Percentiles rank a stretch among this genome's conserved stretches.
These are phyloP conservation scores for Scutellaria barbata DNA, from an alignment of 257 asterid species.

Conservation along the genomic window DNA sequence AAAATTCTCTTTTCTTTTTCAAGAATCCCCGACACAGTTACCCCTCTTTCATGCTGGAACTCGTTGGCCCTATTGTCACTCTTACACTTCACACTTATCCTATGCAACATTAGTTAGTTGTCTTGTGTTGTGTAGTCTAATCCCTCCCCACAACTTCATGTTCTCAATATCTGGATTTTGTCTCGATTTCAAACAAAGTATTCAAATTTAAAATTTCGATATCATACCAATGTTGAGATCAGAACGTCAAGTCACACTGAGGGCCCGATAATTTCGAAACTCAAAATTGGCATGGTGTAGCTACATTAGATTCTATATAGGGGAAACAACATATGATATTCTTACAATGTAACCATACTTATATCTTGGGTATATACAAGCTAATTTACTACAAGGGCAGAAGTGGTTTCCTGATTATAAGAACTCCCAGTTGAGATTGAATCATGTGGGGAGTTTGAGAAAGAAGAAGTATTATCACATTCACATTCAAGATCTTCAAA, in stretches of 20 bases:
- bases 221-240: too few species aligned
- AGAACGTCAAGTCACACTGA: too few species aligned
- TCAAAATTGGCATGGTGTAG: conserved; percentile 30
- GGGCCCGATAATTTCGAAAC: background rate
- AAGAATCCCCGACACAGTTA: conserved; percentile 32
- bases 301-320: conserved; percentile 27
- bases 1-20: background rate
- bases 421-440: conserved; percentile 55
- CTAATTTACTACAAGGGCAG: conserved; percentile 21
- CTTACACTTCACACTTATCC: conserved; percentile 33
- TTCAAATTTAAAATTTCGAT: background rate
- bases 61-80: conserved; percentile 33
- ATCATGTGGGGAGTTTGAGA: conserved; percentile 58
- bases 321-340: conserved; percentile 1
- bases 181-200: background rate
- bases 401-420: conserved; percentile 30
- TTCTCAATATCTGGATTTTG: conserved; percentile 5
- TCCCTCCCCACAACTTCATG: conserved; percentile 4
- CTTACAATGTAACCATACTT: conserved; percentile 25
- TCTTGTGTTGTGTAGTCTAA: conserved; percentile 3
- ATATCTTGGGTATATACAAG: conserved; percentile 36
- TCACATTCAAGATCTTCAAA: conserved; percentile 94
- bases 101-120: conserved; percentile 34
- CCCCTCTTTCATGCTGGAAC: conserved; percentile 43
- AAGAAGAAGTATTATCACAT: conserved; percentile 54